These are phyloP conservation scores for Theileria equi DNA, from an alignment of 169 alveolate genomes.

Conservation along the genomic window DNA sequence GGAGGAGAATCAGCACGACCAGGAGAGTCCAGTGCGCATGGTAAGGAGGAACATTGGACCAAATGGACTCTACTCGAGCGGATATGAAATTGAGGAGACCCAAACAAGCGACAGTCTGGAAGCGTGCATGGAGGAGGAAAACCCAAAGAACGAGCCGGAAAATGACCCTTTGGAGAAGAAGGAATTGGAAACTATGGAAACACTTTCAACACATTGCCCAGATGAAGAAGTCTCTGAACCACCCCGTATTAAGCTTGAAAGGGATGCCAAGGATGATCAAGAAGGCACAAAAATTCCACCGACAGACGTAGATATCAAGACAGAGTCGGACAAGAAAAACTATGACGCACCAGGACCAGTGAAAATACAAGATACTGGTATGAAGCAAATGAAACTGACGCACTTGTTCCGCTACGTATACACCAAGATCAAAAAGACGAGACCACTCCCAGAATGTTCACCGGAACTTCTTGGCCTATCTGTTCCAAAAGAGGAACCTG, in stretches of 20 bases:
- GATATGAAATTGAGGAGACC: slow-evolving; percentile 6
- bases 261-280: no score
- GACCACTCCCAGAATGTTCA: slow-evolving; percentile 39
- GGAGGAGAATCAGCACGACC: not conserved
- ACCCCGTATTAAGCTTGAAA: no score
- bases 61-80: not conserved
- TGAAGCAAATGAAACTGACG: slow-evolving; percentile 51
- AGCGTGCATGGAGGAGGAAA: not conserved
- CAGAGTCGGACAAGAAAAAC: no score
- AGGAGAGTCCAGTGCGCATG: not conserved
- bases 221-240: no score
- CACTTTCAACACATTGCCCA: no score
- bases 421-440: slow-evolving; percentile 42
- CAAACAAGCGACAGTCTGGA: not conserved
- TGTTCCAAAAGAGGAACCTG: slow-evolving; percentile 23
- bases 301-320: no score
- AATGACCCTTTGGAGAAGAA: no score
- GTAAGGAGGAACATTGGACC: not conserved
- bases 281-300: no score
- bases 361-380: not conserved
- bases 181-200: no score
- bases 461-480: slow-evolving; percentile 20
- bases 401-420: slow-evolving; percentile 48
- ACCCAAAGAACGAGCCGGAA: not conserved
- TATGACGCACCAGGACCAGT: no score